Percentiles rank a stretch among this genome's conserved stretches.
Conservation (phyloP, 108 stramenopile species). For the Cyclostephanos tholiformis region DNA sequence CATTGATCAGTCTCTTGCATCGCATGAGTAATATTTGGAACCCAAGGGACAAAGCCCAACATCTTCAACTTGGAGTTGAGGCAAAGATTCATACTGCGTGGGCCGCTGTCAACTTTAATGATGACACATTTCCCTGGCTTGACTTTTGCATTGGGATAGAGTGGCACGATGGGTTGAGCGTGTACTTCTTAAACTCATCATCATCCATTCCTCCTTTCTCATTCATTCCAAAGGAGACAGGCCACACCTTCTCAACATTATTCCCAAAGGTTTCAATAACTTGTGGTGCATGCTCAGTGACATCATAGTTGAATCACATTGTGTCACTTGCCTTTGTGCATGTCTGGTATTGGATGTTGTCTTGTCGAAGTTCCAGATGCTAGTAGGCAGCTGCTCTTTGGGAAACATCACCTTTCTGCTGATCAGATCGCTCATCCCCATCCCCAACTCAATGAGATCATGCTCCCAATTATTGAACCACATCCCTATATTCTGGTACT, state of each 20-base stretch:
- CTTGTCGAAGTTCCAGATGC: neutral
- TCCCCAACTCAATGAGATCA: neutral
- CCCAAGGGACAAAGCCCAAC: conserved; percentile 6
- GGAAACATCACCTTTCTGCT: neutral
- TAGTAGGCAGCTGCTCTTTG: neutral
- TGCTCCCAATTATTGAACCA: too few relatives aligned
- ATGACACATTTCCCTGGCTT: conserved; percentile 20
- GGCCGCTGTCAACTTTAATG: conserved; percentile 26
- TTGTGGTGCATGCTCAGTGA: too few relatives aligned
- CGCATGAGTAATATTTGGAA: conserved; percentile 15
- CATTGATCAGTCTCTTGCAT: conserved; percentile 15
- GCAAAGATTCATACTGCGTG: neutral
- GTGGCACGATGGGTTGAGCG: conserved; percentile 1
- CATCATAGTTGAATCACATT: too few relatives aligned
- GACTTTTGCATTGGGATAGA: conserved; percentile 16
- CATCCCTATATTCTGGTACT: neutral
- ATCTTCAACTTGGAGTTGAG: neutral
- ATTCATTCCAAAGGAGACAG: conserved; percentile 8
- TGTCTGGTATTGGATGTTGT: neutral
- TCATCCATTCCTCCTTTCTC: conserved; percentile 28
- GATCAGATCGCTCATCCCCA: neutral
- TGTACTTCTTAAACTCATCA: too few relatives aligned
- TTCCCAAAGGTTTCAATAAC: too few relatives aligned
- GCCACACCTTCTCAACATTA: neutral
- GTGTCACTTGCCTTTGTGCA: neutral